Evolutionary conservation across 108 stramenopile species (phyloP), one percentile per base, ranked within the genome.

Genomic region (Aurantiochytrium sp.): DNA sequence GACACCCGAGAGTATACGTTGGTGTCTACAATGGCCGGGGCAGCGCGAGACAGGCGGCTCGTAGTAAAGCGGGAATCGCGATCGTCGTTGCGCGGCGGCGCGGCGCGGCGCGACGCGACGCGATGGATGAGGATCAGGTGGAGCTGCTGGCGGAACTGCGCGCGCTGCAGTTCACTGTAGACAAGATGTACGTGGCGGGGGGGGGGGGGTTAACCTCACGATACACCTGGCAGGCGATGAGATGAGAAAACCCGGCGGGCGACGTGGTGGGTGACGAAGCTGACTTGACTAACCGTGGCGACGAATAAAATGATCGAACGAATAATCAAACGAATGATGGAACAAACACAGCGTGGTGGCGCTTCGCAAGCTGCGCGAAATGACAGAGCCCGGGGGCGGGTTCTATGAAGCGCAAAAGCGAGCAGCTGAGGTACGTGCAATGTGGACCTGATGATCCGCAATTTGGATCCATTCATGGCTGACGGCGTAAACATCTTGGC

Each of bases 311-410:
- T 35, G 35, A 35, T 35, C 0, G 35, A 35, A 35, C 35, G 35
- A 35, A 35, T 35, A 35, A 35, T 2, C 2, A 35, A 35, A 35
- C 35, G 35, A 35, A 35, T 35, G 35, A 2, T 35, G 76, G 49
- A 12, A 0, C 14, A 14, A 12, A 45, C 10, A 4, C 76, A 83
- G 76, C 49, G 76, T 53, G 45, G 76, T 83, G 51, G n/a, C 76
- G n/a, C 51, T 83, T 12, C 45, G 51, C 25, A 25, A 21, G 45
- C 51, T 83, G 49, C 19, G 25, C 45, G 51, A 47, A 35, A 83
- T 83, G 51, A 53, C 76, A 35, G 76, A 47, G n/a, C 76, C 76
- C 3, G 76, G 76, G n/a, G 76, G 76, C n/a, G 76, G 51, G n/a
- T 53, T 83, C 51, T 83, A 83, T 83, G 76, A 83, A 53, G 76